These are phyloP conservation scores for Rhodotorula toruloides DNA, from an alignment of 768 basidiomycete species.

Conservation along the genomic window DNA sequence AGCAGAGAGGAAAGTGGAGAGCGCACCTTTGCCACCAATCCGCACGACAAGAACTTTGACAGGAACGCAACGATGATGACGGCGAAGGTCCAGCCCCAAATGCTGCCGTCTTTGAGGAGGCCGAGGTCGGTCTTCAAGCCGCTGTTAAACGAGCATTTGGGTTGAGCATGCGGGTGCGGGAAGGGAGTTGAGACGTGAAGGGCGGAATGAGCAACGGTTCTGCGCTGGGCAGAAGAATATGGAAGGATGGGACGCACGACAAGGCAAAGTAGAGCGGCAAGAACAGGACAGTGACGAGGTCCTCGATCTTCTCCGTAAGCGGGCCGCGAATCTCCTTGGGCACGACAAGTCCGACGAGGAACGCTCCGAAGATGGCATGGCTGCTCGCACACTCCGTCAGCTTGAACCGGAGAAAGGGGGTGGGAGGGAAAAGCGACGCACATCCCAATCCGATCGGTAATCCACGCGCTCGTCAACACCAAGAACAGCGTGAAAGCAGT, in stretches of 20 bases:
- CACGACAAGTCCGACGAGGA: constrained; percentile 73
- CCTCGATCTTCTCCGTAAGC: constrained; percentile 79
- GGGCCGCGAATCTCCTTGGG: constrained; percentile 71
- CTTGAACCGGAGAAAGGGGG: too few species aligned
- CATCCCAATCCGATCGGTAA: constrained; percentile 81
- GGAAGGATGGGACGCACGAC: constrained; percentile 56
- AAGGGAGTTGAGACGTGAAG: not conserved
- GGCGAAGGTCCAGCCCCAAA: constrained; percentile 71
- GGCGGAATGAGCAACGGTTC: too few species aligned
- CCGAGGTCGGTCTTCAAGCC: constrained; percentile 78
- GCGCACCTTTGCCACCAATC: constrained; percentile 57
- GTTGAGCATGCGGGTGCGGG: not conserved
- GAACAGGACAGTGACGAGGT: constrained; percentile 52
- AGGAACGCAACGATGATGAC: constrained; percentile 69
- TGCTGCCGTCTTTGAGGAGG: constrained; percentile 65
- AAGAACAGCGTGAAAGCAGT: constrained; percentile 62
- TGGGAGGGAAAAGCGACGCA: not conserved
- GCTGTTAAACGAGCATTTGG: not conserved
- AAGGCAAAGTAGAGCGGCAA: constrained; percentile 70
- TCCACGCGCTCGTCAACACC: constrained; percentile 69
- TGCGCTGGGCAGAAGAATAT: too few species aligned
- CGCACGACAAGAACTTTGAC: constrained; percentile 72
- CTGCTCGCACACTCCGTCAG: not conserved
- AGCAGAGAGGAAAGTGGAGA: too few species aligned
- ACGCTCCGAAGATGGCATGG: constrained; percentile 63